These are phyloP conservation scores for Xylaria hypoxylon DNA, from an alignment of 2,329 filamentous ascomycete genomes.

Conservation along the genomic window DNA sequence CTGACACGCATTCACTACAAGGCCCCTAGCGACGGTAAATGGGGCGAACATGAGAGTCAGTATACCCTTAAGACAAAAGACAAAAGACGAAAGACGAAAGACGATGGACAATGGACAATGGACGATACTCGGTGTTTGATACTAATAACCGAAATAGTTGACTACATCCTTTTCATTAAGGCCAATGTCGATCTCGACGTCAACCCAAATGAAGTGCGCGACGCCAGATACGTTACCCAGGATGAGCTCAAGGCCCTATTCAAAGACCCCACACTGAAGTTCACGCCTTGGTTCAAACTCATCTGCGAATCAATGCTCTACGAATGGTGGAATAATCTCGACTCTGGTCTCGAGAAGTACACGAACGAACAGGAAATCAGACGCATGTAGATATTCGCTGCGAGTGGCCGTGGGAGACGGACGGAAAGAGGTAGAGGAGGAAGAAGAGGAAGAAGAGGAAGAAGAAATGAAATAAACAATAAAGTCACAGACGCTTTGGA, in stretches of 20 bases:
- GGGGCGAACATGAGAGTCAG: constrained; percentile 98
- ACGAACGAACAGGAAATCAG: constrained; percentile 87
- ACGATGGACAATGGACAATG: too few relatives aligned
- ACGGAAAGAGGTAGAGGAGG: neutral
- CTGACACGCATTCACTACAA: constrained; percentile 98
- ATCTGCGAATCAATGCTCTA: constrained; percentile 98
- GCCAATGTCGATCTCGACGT: constrained; percentile 84
- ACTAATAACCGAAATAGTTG: constrained; percentile 67
- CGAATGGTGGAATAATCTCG: constrained; percentile 93
- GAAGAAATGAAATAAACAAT: constrained; percentile 3
- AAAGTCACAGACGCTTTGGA: constrained; percentile 16
- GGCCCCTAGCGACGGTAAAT: constrained; percentile 95
- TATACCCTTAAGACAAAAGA: neutral
- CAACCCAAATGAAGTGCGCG: constrained; percentile 91
- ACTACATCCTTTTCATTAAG: constrained; percentile 99
- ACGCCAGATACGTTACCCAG: constrained; percentile 83
- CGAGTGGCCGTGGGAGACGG: neutral
- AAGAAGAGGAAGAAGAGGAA: neutral
- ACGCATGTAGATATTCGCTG: constrained; percentile 71
- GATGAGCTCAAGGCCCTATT: constrained; percentile 89
- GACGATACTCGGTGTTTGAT: constrained; percentile 22
- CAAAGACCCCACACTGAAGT: constrained; percentile 80
- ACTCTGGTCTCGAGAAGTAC: constrained; percentile 85
- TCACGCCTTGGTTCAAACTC: constrained; percentile 99
- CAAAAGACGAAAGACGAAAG: too few relatives aligned